Evolutionary conservation across 106 monocot genomes (phyloP).

Genomic region (Phalaenopsis equestris): DNA sequence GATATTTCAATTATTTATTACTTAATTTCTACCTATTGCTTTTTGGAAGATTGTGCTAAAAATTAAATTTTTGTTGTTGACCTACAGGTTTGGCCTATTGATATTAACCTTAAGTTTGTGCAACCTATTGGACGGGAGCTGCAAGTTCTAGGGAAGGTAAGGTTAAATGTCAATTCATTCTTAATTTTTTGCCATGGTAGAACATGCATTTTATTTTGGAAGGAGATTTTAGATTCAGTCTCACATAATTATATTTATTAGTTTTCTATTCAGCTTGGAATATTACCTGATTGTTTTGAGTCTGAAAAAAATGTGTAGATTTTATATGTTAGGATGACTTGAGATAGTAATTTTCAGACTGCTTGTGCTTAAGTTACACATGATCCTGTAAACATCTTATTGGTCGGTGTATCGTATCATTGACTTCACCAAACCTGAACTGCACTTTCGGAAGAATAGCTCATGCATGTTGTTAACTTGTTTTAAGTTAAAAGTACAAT

Average conservation of each 20-base stretch:
- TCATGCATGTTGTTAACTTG: not conserved
- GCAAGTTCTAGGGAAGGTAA: slow-evolving; percentile 70
- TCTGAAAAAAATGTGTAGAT: not conserved
- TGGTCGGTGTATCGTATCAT: not conserved
- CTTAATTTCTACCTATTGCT: not conserved
- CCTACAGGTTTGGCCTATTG: slow-evolving; percentile 64
- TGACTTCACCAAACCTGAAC: not conserved
- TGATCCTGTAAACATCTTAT: not conserved
- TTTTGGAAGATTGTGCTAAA: not conserved
- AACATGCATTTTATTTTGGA: not conserved
- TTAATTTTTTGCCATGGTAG: not conserved
- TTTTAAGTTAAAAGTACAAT: not conserved
- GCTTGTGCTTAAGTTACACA: not conserved
- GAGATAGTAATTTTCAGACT: not conserved
- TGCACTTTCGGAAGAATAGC: not conserved
- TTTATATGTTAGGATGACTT: not conserved
- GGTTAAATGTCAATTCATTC: not conserved
- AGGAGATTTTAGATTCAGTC: not conserved
- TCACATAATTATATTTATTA: not conserved
- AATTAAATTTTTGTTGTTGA: not conserved
- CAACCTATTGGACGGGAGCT: slow-evolving; percentile 78
- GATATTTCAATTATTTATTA: not conserved
- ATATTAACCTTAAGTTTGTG: slow-evolving; percentile 64
- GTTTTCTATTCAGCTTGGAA: not conserved
- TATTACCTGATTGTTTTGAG: not conserved